A percentile compares a stretch with the other conserved stretches of the same genome.
These are phyloP conservation scores for Tanacetum coccineum DNA, from an alignment of 129 eudicot species.

Conservation along the genomic window DNA sequence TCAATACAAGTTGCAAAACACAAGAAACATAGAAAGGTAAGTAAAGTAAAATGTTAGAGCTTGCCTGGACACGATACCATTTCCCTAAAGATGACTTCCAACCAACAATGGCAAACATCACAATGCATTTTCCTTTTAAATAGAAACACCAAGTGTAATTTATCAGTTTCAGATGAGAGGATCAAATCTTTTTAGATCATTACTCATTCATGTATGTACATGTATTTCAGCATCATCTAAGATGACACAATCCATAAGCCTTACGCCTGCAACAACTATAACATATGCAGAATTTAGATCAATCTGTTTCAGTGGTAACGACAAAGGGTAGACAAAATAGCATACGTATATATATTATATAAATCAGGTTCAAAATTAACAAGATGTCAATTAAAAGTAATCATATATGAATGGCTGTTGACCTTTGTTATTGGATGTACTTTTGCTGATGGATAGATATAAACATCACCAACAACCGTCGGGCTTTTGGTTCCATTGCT, in stretches of 20 bases:
- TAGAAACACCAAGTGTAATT: background rate
- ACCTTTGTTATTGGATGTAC: conserved; percentile 93
- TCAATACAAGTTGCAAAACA: conserved; percentile 12
- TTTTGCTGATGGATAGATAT: conserved; percentile 94
- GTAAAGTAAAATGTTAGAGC: conserved; percentile 8
- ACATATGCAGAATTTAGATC: conserved; percentile 95
- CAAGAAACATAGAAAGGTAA: background rate
- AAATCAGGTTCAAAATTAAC: background rate
- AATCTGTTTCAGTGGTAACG: conserved; percentile 47
- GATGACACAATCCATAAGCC: conserved; percentile 76
- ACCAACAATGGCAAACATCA: conserved; percentile 75
- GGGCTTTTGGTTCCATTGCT: conserved; percentile 81
- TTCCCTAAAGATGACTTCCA: conserved; percentile 73
- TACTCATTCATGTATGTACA: conserved; percentile 29
- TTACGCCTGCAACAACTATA: conserved; percentile 79
- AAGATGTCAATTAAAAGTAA: background rate
- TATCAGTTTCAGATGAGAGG: background rate
- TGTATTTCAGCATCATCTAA: conserved; percentile 84
- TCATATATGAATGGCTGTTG: background rate
- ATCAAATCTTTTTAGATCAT: background rate
- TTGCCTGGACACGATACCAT: conserved; percentile 93
- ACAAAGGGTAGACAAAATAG: background rate
- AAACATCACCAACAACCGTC: conserved; percentile 72
- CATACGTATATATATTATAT: background rate
- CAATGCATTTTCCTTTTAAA: conserved; percentile 80